Evolutionary conservation across 2,329 filamentous ascomycete genomes (phyloP).

Genomic region (Ophiosphaerella herpotricha): DNA sequence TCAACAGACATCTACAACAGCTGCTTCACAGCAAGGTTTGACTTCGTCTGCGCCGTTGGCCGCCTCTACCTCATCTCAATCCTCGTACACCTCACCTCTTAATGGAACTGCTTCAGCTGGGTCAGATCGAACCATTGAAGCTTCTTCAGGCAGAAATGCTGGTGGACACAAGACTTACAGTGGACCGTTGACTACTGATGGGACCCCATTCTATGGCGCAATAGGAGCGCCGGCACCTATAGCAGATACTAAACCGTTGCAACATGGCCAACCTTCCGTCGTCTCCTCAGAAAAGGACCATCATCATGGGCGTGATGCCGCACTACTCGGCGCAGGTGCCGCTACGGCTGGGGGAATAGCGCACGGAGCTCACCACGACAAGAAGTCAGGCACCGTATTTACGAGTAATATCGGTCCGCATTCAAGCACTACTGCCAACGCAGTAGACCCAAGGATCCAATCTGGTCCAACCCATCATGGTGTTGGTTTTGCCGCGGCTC

Average conservation of each 20-base stretch:
- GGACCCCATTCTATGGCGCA: conserved; percentile 12
- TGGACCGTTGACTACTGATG: conserved; percentile 1
- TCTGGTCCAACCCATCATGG: conserved; percentile 29
- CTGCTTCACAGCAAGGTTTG: conserved; percentile 2
- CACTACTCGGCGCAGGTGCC: conserved; percentile 22
- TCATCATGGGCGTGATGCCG: conserved; percentile 31
- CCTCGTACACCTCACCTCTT: not conserved
- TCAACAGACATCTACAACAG: not conserved
- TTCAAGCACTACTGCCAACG: conserved; percentile 39
- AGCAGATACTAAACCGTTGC: not conserved
- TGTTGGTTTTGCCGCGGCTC: conserved; percentile 25
- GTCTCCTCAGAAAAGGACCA: conserved; percentile 12
- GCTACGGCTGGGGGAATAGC: conserved; percentile 20
- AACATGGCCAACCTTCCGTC: not conserved
- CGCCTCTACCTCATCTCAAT: not conserved
- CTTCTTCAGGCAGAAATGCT: no score
- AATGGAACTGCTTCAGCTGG: not conserved
- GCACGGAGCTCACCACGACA: conserved; percentile 19
- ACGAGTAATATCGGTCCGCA: no score
- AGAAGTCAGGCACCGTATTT: conserved; percentile 24
- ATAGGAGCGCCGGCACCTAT: conserved; percentile 13
- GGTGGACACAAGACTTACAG: not conserved
- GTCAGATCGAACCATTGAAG: not conserved
- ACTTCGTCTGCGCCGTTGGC: conserved; percentile 7
- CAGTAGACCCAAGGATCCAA: conserved; percentile 40